Percentiles rank a stretch among this genome's conserved stretches.
Evolutionary conservation across 768 basidiomycete species (phyloP).

Genomic region (Auriscalpium vulgare): DNA sequence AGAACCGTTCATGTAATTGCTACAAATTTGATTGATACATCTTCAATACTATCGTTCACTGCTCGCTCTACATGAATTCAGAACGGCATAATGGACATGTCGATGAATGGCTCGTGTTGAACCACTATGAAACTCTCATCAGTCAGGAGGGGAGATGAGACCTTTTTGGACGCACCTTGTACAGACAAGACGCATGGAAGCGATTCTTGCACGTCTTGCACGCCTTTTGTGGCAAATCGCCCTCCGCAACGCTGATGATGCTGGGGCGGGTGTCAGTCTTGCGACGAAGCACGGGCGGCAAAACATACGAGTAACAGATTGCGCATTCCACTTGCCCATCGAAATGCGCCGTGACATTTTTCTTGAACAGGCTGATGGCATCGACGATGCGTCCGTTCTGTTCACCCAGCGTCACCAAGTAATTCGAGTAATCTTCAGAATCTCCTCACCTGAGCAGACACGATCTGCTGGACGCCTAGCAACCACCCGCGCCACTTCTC

Average conservation of each 20-base stretch:
- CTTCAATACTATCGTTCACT: neutral
- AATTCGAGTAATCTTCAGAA: too few relatives aligned
- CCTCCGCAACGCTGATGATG: slow-evolving; percentile 87
- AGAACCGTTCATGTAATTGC: neutral
- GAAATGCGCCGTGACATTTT: slow-evolving; percentile 88
- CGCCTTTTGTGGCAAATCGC: slow-evolving; percentile 78
- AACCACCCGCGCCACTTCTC: slow-evolving; percentile 92
- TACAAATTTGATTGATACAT: neutral
- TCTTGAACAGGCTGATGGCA: slow-evolving; percentile 84
- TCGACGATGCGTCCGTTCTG: slow-evolving; percentile 90
- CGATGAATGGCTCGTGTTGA: slow-evolving; percentile 80
- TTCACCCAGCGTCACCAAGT: neutral
- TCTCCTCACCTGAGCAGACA: slow-evolving; percentile 71
- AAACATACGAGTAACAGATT: slow-evolving; percentile 83
- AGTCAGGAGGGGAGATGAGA: neutral
- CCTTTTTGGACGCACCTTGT: slow-evolving; percentile 48
- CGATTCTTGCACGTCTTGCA: slow-evolving; percentile 93
- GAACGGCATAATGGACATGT: slow-evolving; percentile 89
- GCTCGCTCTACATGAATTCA: slow-evolving; percentile 48
- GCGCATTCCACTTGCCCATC: slow-evolving; percentile 95
- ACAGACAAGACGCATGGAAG: slow-evolving; percentile 88
- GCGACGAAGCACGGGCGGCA: neutral
- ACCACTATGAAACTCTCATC: slow-evolving; percentile 52
- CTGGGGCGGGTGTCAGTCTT: slow-evolving; percentile 29
- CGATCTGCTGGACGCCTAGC: slow-evolving; percentile 82